Base-by-base conservation (phyloP, 768 basidiomycete species). In the Inosperma sp. region DNA sequence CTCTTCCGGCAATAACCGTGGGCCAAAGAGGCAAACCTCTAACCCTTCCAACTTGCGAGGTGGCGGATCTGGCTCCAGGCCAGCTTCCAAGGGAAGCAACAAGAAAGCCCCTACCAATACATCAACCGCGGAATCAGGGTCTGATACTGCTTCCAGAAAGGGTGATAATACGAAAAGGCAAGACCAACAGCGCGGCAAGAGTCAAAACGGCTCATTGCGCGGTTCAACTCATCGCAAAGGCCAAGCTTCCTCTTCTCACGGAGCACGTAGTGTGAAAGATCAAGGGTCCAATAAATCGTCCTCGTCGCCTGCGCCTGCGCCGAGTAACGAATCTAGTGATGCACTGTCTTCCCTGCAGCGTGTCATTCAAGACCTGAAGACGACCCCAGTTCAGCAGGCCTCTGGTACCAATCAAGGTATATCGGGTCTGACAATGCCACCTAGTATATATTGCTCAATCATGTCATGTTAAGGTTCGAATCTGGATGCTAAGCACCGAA, bases 321-420 rank as follows among this genome's bases (percentile, higher is more conserved):
- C 79, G 55, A 72, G 68, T 55, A 75, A 74, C 29, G 86, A 89
- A 57, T 79, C 81, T 17, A 89, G 86, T 63, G 86, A 86, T 65
- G 89, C 87, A 14, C 74, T 93, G 52, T 87, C 86, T 53, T 91
- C 89, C 23, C 80, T 97, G 47, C 93, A 97, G 63, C 83, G 90
- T 51, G 86, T 96, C 66, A 97, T 97, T 59, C 88, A 88, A 49
- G 93, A 97, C 67, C 76, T 96, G 56, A 95, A 93, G 77, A 85
- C 86, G 14, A 79, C 90, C 47, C 82, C 88, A 43, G 74, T 81
- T 45, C 79, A 72, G 51, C 68, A 69, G 30, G 61, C 78, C 68
- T 59, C 67, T 69, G 60, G 70, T 68, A 54, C 66, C 34, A 21
- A 42, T 13, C 50, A 51, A 22, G 42, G 50, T 44, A 10, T 17